phyloP scores from a whole-genome alignment of 768 basidiomycete genomes.

The Lactarius sp. region DNA sequence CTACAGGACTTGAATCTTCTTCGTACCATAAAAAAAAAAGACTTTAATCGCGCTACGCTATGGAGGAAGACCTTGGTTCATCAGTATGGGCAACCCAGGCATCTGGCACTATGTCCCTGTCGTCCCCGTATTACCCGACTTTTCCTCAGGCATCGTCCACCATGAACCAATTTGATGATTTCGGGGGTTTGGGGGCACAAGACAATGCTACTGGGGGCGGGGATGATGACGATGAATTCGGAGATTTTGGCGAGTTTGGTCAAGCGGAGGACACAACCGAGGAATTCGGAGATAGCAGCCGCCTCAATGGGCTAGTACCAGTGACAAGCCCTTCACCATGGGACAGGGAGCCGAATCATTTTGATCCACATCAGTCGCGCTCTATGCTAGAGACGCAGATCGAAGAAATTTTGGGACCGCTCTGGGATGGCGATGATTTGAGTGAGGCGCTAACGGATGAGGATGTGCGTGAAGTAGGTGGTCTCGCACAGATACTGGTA shows the following conservation, averaged over 20 bases:
- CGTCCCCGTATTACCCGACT: conserved; percentile 12
- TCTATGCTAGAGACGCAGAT: conserved; percentile 57
- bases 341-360: conserved; percentile 55
- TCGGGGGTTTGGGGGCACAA: conserved; percentile 56
- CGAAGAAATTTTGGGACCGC: conserved; percentile 56
- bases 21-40: not conserved
- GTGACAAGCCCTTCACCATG: conserved; percentile 40
- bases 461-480: conserved; percentile 72
- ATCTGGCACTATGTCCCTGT: conserved; percentile 5
- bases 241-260: conserved; percentile 85
- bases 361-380: conserved; percentile 61
- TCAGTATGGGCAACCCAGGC: conserved; percentile 64
- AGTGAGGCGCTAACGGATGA: conserved; percentile 59
- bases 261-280: conserved; percentile 42
- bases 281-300: conserved; percentile 36
- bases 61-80: conserved; percentile 73
- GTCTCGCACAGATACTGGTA: conserved; percentile 72
- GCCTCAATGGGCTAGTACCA: conserved; percentile 38
- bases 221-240: conserved; percentile 71
- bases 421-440: conserved; percentile 55
- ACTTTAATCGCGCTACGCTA: conserved; percentile 26
- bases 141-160: conserved; percentile 27
- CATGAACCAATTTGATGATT: conserved; percentile 39
- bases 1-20: not conserved
- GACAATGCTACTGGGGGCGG: conserved; percentile 36